Conservation (phyloP, 805 yeast species). For the Kluyveromyces wickerhamii region DNA sequence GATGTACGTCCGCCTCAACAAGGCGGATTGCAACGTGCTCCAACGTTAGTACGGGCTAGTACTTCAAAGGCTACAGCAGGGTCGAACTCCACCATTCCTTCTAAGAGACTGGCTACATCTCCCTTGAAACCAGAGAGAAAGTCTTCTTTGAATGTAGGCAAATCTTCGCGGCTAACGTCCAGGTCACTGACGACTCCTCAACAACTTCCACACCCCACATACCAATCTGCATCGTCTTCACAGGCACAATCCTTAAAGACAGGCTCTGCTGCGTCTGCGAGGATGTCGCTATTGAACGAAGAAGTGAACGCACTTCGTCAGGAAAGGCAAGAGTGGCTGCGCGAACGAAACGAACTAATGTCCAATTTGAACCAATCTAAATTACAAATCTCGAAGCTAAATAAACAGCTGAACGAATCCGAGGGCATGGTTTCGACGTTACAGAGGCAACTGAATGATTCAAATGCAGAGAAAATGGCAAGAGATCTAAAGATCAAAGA, state of each 20-base stretch:
- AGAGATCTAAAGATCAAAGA: conserved; percentile 36
- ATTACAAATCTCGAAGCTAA: conserved; percentile 28
- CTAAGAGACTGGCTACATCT: conserved; percentile 63
- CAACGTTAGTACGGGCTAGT: not conserved
- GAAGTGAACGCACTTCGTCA: conserved; percentile 44
- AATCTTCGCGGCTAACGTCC: conserved; percentile 34
- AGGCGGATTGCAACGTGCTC: not conserved
- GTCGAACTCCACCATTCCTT: conserved; percentile 37
- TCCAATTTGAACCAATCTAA: conserved; percentile 24
- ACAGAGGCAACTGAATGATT: conserved; percentile 58
- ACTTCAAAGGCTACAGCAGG: not conserved
- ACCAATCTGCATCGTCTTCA: not conserved
- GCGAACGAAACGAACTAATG: conserved; percentile 26
- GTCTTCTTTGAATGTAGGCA: conserved; percentile 29
- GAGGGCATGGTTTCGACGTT: conserved; percentile 51
- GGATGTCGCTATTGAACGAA: conserved; percentile 4
- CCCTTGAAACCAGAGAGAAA: conserved; percentile 41
- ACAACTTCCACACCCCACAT: too few relatives aligned
- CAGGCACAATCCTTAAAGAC: too few relatives aligned
- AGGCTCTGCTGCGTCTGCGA: not conserved
- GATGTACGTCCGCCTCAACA: conserved; percentile 10
- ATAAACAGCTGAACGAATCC: conserved; percentile 44
- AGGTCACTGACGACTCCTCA: conserved; percentile 15
- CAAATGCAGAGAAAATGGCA: conserved; percentile 54
- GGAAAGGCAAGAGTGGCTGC: conserved; percentile 39